Percentiles rank a stretch among this genome's conserved stretches.
These are phyloP conservation scores for Amylocarpus encephaloides DNA, from an alignment of 2,329 filamentous ascomycete species.

Conservation along the genomic window DNA sequence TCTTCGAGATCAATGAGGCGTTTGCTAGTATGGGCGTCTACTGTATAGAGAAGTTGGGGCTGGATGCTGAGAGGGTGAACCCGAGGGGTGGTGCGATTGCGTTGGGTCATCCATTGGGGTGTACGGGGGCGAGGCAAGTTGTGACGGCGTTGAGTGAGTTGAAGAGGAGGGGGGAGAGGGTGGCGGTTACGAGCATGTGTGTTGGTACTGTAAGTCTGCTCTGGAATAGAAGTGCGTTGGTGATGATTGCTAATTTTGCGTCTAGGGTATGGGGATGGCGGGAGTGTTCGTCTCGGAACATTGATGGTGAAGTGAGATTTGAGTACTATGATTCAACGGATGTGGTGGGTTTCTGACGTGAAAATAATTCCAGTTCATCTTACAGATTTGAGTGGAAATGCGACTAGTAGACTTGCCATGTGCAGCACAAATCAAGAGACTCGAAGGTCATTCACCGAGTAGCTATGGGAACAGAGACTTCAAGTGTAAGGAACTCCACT, in stretches of 20 bases:
- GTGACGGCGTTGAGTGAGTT: slow-evolving; percentile 87
- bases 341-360: too few relatives aligned
- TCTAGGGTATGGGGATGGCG: slow-evolving; percentile 79
- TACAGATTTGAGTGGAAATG: too few relatives aligned
- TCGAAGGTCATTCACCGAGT: too few relatives aligned
- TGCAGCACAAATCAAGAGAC: too few relatives aligned
- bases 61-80: slow-evolving; percentile 83
- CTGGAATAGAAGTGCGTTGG: background rate
- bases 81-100: slow-evolving; percentile 85
- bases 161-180: slow-evolving; percentile 70
- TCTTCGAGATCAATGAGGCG: slow-evolving; percentile 98
- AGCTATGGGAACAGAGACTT: too few relatives aligned
- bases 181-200: slow-evolving; percentile 94
- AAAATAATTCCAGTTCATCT: too few relatives aligned
- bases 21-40: slow-evolving; percentile 92
- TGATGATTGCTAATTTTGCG: background rate
- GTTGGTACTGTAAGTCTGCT: slow-evolving; percentile 60
- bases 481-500: too few relatives aligned
- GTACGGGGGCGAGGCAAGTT: slow-evolving; percentile 87
- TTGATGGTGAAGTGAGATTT: background rate
- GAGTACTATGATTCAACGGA: too few relatives aligned
- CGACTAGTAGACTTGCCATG: too few relatives aligned
- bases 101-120: slow-evolving; percentile 89
- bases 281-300: slow-evolving; percentile 93
- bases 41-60: slow-evolving; percentile 79